Evolutionary conservation across 2,329 filamentous ascomycete genomes (phyloP).

Genomic region (Bisporella sp.): DNA sequence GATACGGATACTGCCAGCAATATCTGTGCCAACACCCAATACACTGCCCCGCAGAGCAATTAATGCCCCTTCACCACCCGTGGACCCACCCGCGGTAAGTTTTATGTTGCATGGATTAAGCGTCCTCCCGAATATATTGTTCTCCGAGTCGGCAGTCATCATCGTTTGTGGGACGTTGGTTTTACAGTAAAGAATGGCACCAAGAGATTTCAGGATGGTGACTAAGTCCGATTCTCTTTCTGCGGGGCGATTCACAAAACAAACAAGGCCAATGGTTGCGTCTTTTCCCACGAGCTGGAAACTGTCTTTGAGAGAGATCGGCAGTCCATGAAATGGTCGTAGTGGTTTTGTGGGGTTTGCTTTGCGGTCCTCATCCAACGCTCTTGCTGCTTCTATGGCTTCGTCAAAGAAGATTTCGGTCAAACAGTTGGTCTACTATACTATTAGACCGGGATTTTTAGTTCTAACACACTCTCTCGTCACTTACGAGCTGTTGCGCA

Average conservation of each 20-base stretch:
- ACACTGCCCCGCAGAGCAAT: conserved; percentile 34
- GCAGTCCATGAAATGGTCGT: conserved; percentile 54
- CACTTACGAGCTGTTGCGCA: conserved; percentile 39
- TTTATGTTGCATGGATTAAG: conserved; percentile 41
- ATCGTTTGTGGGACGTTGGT: conserved; percentile 58
- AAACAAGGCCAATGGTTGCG: conserved; percentile 47
- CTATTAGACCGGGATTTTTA: background rate
- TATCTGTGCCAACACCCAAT: conserved; percentile 36
- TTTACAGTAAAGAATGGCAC: conserved; percentile 59
- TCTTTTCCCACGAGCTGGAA: conserved; percentile 44
- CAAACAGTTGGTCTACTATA: conserved; percentile 32
- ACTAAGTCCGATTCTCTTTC: conserved; percentile 34
- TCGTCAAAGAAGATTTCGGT: conserved; percentile 41
- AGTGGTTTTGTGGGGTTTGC: conserved; percentile 31
- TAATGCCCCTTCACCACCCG: conserved; percentile 52
- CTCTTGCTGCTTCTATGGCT: conserved; percentile 35
- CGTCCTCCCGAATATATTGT: conserved; percentile 51
- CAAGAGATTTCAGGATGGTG: conserved; percentile 47
- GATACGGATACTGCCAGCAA: conserved; percentile 34
- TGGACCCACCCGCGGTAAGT: conserved; percentile 52
- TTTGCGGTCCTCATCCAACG: conserved; percentile 35
- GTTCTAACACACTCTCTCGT: too few species aligned
- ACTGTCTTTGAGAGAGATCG: conserved; percentile 51
- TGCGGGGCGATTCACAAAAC: conserved; percentile 43
- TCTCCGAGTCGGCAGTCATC: conserved; percentile 44